Conservation (phyloP, 2,329 filamentous ascomycete species). For the Epichloe hybrida region DNA sequence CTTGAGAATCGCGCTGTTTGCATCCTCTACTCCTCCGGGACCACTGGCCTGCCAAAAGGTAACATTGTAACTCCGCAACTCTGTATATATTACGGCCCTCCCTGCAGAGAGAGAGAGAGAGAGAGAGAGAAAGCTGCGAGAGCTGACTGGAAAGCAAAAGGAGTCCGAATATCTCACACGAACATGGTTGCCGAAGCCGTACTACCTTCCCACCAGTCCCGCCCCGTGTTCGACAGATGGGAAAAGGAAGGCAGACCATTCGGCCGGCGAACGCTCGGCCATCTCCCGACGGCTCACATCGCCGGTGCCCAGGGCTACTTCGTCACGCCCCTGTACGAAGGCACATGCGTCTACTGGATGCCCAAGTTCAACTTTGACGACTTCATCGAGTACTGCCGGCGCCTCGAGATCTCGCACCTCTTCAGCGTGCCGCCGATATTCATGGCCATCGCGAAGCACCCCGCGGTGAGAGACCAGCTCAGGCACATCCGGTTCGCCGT, state of each 20-base stretch:
- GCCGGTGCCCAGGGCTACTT: conserved; percentile 32
- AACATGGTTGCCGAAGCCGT: conserved; percentile 28
- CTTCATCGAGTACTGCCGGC: conserved; percentile 39
- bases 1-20: conserved; percentile 29
- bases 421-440: conserved; percentile 50
- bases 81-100: neutral
- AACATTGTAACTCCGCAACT: neutral
- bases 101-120: too few species aligned
- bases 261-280: conserved; percentile 24
- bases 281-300: conserved; percentile 33
- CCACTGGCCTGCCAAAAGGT: conserved; percentile 34
- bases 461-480: conserved; percentile 42
- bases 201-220: conserved; percentile 17
- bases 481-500: conserved; percentile 31
- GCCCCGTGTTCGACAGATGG: conserved; percentile 16
- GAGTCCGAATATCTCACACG: conserved; percentile 30
- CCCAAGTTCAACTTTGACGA: conserved; percentile 40
- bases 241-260: conserved; percentile 12
- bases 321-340: conserved; percentile 26
- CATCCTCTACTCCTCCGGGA: conserved; percentile 34
- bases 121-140: neutral
- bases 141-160: conserved; percentile 6
- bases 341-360: conserved; percentile 48
- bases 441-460: conserved; percentile 43
- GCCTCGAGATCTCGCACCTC: conserved; percentile 37